A percentile compares a stretch with the other conserved stretches of the same genome.
Evolutionary conservation across 495 filamentous ascomycete genomes (phyloP).

Genomic region (Trichoderma orchidacearum): DNA sequence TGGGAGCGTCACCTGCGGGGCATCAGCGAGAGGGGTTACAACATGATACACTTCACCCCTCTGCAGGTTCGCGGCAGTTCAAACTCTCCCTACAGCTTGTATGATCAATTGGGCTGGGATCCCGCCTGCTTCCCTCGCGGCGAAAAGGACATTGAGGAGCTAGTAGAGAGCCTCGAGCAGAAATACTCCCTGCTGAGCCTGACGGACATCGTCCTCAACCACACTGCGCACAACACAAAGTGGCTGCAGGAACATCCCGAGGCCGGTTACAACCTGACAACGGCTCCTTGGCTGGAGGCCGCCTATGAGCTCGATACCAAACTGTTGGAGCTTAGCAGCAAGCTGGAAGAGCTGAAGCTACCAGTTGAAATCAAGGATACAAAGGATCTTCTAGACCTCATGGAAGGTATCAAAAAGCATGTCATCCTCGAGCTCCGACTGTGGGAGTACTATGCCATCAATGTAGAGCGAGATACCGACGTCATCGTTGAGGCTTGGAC

Average conservation of each 20-base stretch:
- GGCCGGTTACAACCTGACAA: conserved; percentile 85
- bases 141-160: conserved; percentile 63
- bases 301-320: conserved; percentile 79
- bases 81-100: conserved; percentile 95
- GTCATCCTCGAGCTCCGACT: conserved; percentile 63
- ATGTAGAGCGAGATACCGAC: conserved; percentile 61
- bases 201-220: conserved; percentile 97
- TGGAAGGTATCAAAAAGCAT: conserved; percentile 69
- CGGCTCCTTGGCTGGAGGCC: conserved; percentile 83
- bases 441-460: conserved; percentile 87
- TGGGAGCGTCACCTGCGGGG: conserved; percentile 85
- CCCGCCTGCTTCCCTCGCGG: conserved; percentile 70
- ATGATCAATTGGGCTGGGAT: conserved; percentile 83
- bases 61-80: conserved; percentile 77
- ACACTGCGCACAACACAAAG: conserved; percentile 88
- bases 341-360: conserved; percentile 52
- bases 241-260: conserved; percentile 95
- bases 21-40: conserved; percentile 82
- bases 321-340: conserved; percentile 60
- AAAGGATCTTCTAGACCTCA: conserved; percentile 69
- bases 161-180: conserved; percentile 72
- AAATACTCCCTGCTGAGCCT: conserved; percentile 74
- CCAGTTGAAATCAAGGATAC: conserved; percentile 56
- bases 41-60: conserved; percentile 98
- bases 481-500: conserved; percentile 59